These are phyloP conservation scores for Coemansia umbellata DNA, from an alignment of 192 early-diverging fungal genomes.

Conservation along the genomic window DNA sequence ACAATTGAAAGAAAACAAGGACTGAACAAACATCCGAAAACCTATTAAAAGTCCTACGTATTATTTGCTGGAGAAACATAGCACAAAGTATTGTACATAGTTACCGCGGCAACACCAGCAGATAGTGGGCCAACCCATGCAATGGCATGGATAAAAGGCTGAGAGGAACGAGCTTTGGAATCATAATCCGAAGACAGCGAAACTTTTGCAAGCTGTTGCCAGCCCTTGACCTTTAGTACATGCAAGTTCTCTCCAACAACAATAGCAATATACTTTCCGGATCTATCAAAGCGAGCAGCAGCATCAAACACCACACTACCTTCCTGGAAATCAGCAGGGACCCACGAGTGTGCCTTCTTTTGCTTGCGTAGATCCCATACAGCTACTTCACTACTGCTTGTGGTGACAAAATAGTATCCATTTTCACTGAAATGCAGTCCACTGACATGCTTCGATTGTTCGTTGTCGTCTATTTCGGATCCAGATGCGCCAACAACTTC, in stretches of 20 bases:
- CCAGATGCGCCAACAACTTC: not conserved
- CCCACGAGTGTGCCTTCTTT: slow-evolving; percentile 43
- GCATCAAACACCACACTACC: slow-evolving; percentile 8
- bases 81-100: not conserved
- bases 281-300: slow-evolving; percentile 65
- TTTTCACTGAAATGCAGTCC: slow-evolving; percentile 88
- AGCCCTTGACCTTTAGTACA: slow-evolving; percentile 70
- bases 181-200: not conserved
- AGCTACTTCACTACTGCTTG: slow-evolving; percentile 67
- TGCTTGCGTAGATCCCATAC: slow-evolving; percentile 96
- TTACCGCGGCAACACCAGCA: not conserved
- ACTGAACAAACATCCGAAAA: too few species aligned
- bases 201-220: slow-evolving; percentile 27
- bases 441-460: slow-evolving; percentile 45
- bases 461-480: too few species aligned
- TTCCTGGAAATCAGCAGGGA: slow-evolving; percentile 4
- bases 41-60: not conserved
- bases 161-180: not conserved
- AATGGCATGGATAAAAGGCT: not conserved
- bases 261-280: slow-evolving; percentile 80
- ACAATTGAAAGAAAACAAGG: too few species aligned
- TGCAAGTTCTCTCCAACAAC: slow-evolving; percentile 56
- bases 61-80: slow-evolving; percentile 1
- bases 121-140: slow-evolving; percentile 13
- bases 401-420: slow-evolving; percentile 88